These are phyloP conservation scores for Linum trigynum DNA, from an alignment of 345 rosid species.

Conservation along the genomic window DNA sequence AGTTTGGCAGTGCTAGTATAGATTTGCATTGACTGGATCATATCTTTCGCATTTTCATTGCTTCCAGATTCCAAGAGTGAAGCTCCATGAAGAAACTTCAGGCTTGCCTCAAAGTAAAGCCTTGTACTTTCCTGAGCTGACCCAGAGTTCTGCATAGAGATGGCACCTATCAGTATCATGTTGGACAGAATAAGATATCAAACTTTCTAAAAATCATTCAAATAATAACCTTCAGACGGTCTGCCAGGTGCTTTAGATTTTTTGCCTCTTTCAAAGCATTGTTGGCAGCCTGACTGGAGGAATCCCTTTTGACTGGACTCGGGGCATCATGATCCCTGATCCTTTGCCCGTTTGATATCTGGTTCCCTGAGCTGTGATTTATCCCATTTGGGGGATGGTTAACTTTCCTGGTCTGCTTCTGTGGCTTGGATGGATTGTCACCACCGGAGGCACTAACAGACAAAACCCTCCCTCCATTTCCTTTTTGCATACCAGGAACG, in stretches of 20 bases:
- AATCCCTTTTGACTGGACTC: slow-evolving; percentile 67
- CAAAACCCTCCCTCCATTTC: slow-evolving; percentile 20
- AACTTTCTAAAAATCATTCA: slow-evolving; percentile 7
- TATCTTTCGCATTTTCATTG: slow-evolving; percentile 58
- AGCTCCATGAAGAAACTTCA: slow-evolving; percentile 88
- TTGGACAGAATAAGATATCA: slow-evolving; percentile 5
- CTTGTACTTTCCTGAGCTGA: slow-evolving; percentile 51
- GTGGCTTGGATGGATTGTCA: slow-evolving; percentile 30
- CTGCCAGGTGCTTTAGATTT: slow-evolving; percentile 88
- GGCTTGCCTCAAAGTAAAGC: slow-evolving; percentile 89
- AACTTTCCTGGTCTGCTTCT: slow-evolving; percentile 32
- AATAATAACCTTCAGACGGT: slow-evolving; percentile 70
- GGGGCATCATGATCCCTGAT: slow-evolving; percentile 43
- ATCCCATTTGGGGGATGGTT: slow-evolving; percentile 36
- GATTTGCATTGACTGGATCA: slow-evolving; percentile 47
- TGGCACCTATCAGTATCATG: slow-evolving; percentile 11
- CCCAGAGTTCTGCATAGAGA: slow-evolving; percentile 49
- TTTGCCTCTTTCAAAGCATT: slow-evolving; percentile 84
- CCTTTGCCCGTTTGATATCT: slow-evolving; percentile 44
- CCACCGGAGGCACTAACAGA: slow-evolving; percentile 23
- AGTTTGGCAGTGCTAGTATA: slow-evolving; percentile 85
- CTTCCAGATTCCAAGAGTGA: slow-evolving; percentile 62
- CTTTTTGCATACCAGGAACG: slow-evolving; percentile 29
- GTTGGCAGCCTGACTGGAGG: slow-evolving; percentile 51
- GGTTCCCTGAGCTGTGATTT: slow-evolving; percentile 32